Percentiles rank a stretch among this genome's conserved stretches.
Evolutionary conservation across 2,329 filamentous ascomycete genomes (phyloP).

Genomic region (Colletotrichum paranaense): DNA sequence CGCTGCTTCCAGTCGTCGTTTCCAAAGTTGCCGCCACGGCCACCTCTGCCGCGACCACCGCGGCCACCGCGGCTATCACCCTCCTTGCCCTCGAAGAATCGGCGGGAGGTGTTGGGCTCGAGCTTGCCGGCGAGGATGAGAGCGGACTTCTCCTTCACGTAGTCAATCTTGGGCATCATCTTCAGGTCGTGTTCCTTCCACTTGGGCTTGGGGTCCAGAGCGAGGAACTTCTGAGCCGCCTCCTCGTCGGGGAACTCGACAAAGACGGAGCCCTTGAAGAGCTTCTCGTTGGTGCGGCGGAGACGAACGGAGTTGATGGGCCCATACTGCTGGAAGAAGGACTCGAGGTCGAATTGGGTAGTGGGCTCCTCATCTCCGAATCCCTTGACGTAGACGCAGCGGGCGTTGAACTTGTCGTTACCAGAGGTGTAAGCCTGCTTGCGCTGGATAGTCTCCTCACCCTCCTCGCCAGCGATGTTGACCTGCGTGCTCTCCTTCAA

Average conservation of each 20-base stretch:
- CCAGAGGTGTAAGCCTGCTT: conserved; percentile 75
- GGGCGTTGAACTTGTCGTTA: conserved; percentile 74
- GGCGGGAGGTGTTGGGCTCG: conserved; percentile 62
- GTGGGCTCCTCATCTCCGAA: conserved; percentile 87
- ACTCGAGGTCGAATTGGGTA: conserved; percentile 94
- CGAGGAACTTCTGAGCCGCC: conserved; percentile 82
- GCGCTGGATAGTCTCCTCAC: conserved; percentile 78
- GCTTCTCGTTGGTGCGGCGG: conserved; percentile 76
- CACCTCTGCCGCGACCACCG: conserved; percentile 49
- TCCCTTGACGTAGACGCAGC: conserved; percentile 92
- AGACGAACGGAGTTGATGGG: conserved; percentile 86
- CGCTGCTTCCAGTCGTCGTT: conserved; percentile 73
- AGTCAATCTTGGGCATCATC: conserved; percentile 89
- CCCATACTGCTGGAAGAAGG: conserved; percentile 87
- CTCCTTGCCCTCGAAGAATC: conserved; percentile 63
- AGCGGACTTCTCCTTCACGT: conserved; percentile 81
- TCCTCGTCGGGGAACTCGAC: conserved; percentile 90
- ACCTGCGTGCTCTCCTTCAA: conserved; percentile 82
- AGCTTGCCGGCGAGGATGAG: conserved; percentile 79
- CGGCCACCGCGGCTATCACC: conserved; percentile 39
- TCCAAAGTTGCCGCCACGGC: conserved; percentile 50
- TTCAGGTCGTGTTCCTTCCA: conserved; percentile 84
- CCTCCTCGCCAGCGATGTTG: conserved; percentile 78
- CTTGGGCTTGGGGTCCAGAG: conserved; percentile 81
- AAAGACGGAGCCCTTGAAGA: conserved; percentile 97